A percentile compares a stretch with the other conserved stretches of the same genome.
Evolutionary conservation across 1,284 basidiomycete species (phyloP).

Genomic region (Sporisorium graminicola): DNA sequence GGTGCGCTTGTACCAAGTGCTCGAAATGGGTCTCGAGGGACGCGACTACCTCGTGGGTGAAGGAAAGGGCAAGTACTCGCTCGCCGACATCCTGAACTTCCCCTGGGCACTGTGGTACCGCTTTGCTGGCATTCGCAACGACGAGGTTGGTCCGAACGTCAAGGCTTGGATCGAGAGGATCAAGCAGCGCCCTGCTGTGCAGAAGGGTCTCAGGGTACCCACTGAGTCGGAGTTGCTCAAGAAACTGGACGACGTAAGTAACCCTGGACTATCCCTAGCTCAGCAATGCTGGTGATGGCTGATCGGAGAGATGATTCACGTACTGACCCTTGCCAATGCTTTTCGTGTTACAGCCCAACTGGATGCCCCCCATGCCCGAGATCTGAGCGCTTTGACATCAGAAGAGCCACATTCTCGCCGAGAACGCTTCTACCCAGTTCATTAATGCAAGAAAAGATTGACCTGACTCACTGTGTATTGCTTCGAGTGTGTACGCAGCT

Average conservation of each 20-base stretch:
- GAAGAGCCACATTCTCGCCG: no score
- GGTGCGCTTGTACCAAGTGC: constrained; percentile 54
- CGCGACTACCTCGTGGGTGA: constrained; percentile 60
- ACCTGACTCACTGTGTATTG: no score
- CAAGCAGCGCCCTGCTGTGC: constrained; percentile 33
- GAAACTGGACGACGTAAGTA: constrained; percentile 47
- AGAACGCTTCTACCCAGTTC: background rate
- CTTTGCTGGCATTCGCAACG: constrained; percentile 33
- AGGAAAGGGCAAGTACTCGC: constrained; percentile 55
- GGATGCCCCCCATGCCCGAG: constrained; percentile 51
- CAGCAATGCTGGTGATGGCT: no score
- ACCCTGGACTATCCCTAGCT: no score
- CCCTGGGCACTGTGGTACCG: constrained; percentile 51
- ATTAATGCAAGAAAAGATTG: background rate
- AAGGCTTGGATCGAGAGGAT: constrained; percentile 48
- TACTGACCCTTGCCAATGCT: background rate
- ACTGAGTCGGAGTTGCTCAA: constrained; percentile 28
- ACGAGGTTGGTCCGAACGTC: constrained; percentile 44
- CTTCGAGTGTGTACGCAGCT: no score
- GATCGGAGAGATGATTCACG: no score
- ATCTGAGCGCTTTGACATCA: constrained; percentile 16
- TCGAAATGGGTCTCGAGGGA: constrained; percentile 48
- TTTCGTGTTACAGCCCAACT: constrained; percentile 29
- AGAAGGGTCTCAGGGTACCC: constrained; percentile 37
- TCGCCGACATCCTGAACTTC: constrained; percentile 56